These are phyloP conservation scores for Ascochyta koolunga DNA, from an alignment of 2,329 filamentous ascomycete species.

Conservation along the genomic window DNA sequence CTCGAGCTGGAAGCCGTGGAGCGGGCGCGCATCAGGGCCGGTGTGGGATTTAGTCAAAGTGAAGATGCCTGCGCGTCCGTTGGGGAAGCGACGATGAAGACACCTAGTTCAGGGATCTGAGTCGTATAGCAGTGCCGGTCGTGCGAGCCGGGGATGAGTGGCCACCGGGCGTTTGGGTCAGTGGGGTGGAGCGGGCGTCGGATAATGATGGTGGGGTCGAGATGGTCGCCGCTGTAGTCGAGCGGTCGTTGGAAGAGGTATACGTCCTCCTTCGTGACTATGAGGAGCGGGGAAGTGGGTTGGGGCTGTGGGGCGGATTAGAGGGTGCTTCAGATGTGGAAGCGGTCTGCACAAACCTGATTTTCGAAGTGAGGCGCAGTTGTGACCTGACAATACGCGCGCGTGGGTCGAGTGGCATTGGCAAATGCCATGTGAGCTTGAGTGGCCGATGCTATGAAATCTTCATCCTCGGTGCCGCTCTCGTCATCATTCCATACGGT, in stretches of 20 bases:
- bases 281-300: constrained; percentile 43
- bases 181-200: constrained; percentile 39
- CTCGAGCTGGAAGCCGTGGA: constrained; percentile 61
- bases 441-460: not conserved
- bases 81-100: constrained; percentile 71
- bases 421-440: constrained; percentile 1
- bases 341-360: not conserved
- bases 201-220: constrained; percentile 42
- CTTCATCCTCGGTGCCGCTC: constrained; percentile 6
- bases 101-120: constrained; percentile 71
- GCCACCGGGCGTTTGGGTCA: not conserved
- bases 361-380: constrained; percentile 1
- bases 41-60: constrained; percentile 59
- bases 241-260: constrained; percentile 50
- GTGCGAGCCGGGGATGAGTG: constrained; percentile 18
- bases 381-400: constrained; percentile 12
- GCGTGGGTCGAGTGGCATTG: not conserved
- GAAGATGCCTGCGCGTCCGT: constrained; percentile 68
- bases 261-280: constrained; percentile 52
- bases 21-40: constrained; percentile 38
- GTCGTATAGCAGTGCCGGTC: constrained; percentile 67
- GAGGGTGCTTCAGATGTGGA: not conserved
- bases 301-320: not conserved
- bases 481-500: not conserved
- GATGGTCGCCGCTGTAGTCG: constrained; percentile 5